These are phyloP conservation scores for Nannochloropsis gaditana DNA, from an alignment of 108 stramenopile species.

Conservation along the genomic window DNA sequence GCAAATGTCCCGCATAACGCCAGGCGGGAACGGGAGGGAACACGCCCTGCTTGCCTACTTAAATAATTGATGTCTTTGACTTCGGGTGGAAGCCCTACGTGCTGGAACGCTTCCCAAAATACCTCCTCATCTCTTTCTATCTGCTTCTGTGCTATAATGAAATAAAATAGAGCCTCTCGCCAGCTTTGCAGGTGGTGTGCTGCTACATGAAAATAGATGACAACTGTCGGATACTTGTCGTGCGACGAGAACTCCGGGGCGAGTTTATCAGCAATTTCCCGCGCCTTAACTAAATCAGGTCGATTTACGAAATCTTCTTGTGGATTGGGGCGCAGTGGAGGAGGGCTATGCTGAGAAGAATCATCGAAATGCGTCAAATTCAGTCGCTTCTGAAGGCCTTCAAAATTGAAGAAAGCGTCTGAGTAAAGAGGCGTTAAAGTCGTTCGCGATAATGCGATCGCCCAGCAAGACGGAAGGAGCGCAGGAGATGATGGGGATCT, in stretches of 20 bases:
- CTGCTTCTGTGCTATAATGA: neutral
- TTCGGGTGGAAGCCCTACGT: neutral
- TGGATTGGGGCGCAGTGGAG: neutral
- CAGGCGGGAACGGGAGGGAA: neutral
- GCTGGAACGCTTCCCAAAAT: neutral
- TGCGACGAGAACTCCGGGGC: neutral
- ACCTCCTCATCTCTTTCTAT: neutral
- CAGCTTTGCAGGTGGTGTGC: neutral
- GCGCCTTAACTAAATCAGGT: neutral
- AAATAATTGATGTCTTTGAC: neutral
- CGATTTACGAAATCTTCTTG: neutral
- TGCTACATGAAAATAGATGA: neutral
- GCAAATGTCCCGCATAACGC: neutral
- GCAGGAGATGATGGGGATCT: no score
- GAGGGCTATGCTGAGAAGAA: neutral
- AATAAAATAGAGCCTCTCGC: neutral
- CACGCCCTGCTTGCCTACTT: neutral
- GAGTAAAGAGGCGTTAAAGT: neutral
- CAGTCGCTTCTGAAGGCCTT: neutral
- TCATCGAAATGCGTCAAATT: neutral
- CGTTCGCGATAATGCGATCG: neutral
- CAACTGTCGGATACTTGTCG: neutral
- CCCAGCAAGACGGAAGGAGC: no score
- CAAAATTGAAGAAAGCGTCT: slow-evolving; percentile 6
- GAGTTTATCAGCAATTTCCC: neutral